phyloP scores from a whole-genome alignment of 2,329 filamentous ascomycete species.

The Talaromyces sp. region DNA sequence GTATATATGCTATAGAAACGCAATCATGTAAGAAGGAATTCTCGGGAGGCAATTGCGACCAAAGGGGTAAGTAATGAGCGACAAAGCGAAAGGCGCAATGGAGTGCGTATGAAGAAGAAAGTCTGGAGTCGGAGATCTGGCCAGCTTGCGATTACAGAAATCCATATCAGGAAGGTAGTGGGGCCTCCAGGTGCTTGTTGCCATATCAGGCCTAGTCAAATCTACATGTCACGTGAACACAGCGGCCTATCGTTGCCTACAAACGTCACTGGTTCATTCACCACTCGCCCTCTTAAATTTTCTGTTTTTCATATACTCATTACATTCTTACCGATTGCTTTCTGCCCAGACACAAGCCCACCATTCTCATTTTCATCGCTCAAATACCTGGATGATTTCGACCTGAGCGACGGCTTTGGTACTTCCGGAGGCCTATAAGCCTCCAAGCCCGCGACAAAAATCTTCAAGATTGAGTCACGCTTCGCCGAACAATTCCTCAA shows the following conservation, averaged over 20 bases:
- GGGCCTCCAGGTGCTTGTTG: neutral
- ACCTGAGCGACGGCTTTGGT: neutral
- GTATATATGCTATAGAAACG: slow-evolving; percentile 6
- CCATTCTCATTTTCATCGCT: neutral
- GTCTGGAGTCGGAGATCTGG: slow-evolving; percentile 17
- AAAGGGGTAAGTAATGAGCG: neutral
- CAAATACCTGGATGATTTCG: neutral
- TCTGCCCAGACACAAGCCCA: neutral
- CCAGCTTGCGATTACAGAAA: slow-evolving; percentile 19
- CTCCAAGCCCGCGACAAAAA: slow-evolving; percentile 4
- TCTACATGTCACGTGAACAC: neutral
- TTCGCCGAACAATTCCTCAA: neutral
- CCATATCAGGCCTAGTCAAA: neutral
- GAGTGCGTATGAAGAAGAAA: slow-evolving; percentile 9
- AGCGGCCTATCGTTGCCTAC: slow-evolving; percentile 12
- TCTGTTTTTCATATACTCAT: neutral
- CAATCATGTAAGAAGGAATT: slow-evolving; percentile 15
- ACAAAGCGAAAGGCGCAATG: slow-evolving; percentile 6
- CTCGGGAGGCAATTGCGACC: slow-evolving; percentile 7
- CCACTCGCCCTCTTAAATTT: neutral
- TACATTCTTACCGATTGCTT: neutral
- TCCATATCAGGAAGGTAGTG: slow-evolving; percentile 16
- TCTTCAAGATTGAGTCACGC: neutral
- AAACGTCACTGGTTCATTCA: slow-evolving; percentile 14
- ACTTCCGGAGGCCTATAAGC: neutral